These are phyloP conservation scores for Plasmodium reichenowi DNA, from an alignment of 169 alveolate genomes.

Conservation along the genomic window DNA sequence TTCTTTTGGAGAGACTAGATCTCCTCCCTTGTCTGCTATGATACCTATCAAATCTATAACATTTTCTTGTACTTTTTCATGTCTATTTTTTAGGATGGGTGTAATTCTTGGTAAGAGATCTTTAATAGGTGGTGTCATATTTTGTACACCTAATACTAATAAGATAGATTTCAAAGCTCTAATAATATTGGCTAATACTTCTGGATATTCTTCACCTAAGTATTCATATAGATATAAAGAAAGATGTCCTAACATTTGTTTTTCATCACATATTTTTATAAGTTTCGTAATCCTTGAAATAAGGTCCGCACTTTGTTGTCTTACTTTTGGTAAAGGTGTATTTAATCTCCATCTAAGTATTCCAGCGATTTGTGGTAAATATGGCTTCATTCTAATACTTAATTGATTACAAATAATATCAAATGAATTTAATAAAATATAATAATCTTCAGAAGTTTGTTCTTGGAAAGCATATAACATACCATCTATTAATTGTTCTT, in stretches of 20 bases:
- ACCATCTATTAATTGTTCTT: slow-evolving; percentile 98
- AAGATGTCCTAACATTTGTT: slow-evolving; percentile 96
- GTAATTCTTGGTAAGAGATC: slow-evolving; percentile 99
- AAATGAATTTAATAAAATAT: slow-evolving; percentile 95
- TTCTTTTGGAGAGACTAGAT: slow-evolving; percentile 98
- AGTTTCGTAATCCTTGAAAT: slow-evolving; percentile 96
- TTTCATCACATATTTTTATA: slow-evolving; percentile 98
- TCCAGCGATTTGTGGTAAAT: slow-evolving; percentile 98
- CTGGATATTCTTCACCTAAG: slow-evolving; percentile 99
- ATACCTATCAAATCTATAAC: slow-evolving; percentile 98
- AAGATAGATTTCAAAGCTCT: slow-evolving; percentile 99
- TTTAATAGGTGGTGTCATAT: slow-evolving; percentile 99
- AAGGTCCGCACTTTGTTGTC: slow-evolving; percentile 99
- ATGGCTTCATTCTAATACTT: slow-evolving; percentile 97
- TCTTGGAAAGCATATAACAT: slow-evolving; percentile 98
- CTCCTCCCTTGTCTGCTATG: slow-evolving; percentile 99
- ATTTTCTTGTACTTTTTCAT: slow-evolving; percentile 99
- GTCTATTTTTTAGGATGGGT: slow-evolving; percentile 99
- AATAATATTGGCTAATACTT: slow-evolving; percentile 98
- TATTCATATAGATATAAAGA: slow-evolving; percentile 97
- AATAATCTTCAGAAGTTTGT: slow-evolving; percentile 95
- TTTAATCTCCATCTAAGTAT: slow-evolving; percentile 97
- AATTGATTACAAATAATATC: slow-evolving; percentile 97
- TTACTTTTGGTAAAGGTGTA: slow-evolving; percentile 96
- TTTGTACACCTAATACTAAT: slow-evolving; percentile 97